A percentile compares a stretch with the other conserved stretches of the same genome.
phyloP scores from a whole-genome alignment of 2,329 filamentous ascomycete genomes.

The Pseudocercospora ulei region DNA sequence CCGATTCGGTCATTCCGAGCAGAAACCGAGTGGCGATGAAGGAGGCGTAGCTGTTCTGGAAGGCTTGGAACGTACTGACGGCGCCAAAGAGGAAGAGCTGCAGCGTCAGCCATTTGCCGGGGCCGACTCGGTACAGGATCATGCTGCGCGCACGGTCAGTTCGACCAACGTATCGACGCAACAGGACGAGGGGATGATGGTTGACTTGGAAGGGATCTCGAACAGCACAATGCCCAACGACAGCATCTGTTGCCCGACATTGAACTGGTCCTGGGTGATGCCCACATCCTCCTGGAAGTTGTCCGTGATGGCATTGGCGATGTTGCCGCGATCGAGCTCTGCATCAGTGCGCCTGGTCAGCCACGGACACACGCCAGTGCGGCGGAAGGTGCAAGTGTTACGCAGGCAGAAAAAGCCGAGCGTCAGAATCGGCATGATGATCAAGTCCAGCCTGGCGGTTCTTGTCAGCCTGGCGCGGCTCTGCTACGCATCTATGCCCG shows the following conservation, averaged over 20 bases:
- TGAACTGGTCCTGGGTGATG: conserved; percentile 32
- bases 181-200: no score
- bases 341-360: conserved; percentile 5
- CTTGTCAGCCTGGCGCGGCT: conserved; percentile 2
- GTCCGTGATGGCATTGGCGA: conserved; percentile 32
- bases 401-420: conserved; percentile 33
- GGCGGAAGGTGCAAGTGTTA: conserved; percentile 8
- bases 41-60: conserved; percentile 34
- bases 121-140: conserved; percentile 34
- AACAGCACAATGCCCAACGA: conserved; percentile 32
- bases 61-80: conserved; percentile 39
- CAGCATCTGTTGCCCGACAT: conserved; percentile 33
- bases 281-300: conserved; percentile 30
- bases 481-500: neutral
- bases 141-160: no score
- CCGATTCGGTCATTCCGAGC: conserved; percentile 37
- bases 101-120: conserved; percentile 35
- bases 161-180: no score
- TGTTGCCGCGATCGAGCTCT: conserved; percentile 31
- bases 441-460: conserved; percentile 26
- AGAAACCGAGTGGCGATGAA: conserved; percentile 37
- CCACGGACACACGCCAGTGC: neutral
- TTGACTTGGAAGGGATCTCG: conserved; percentile 31
- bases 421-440: conserved; percentile 32
- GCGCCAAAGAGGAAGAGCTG: conserved; percentile 36